Percentiles rank a stretch among this genome's conserved stretches.
Conservation (phyloP, 2,329 filamentous ascomycete genomes). For the Lachnellula hyalina region DNA sequence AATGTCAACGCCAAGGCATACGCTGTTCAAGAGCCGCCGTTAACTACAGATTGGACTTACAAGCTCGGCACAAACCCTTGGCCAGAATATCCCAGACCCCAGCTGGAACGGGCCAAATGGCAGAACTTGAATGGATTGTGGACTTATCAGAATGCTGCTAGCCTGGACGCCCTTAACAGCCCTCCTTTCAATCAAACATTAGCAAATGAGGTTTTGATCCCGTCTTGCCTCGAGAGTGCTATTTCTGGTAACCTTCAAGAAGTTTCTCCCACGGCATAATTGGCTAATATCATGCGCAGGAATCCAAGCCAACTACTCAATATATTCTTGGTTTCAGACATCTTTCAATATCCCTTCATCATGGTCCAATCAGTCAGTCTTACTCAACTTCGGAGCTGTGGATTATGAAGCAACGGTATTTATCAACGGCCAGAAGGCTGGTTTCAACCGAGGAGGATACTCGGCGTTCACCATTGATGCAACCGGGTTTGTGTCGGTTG, state of each 20-base stretch:
- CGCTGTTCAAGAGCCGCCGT: slow-evolving; percentile 35
- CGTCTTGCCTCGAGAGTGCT: slow-evolving; percentile 49
- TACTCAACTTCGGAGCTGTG: slow-evolving; percentile 46
- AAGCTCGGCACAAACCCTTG: slow-evolving; percentile 43
- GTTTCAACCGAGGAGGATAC: slow-evolving; percentile 55
- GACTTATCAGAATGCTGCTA: slow-evolving; percentile 38
- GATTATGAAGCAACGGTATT: slow-evolving; percentile 51
- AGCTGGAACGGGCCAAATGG: slow-evolving; percentile 41
- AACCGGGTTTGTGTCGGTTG: slow-evolving; percentile 35
- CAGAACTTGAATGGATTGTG: slow-evolving; percentile 45
- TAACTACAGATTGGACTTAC: slow-evolving; percentile 41
- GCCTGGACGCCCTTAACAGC: slow-evolving; percentile 33
- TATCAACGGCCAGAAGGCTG: slow-evolving; percentile 49
- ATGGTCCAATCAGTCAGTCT: slow-evolving; percentile 31
- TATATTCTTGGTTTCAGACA: slow-evolving; percentile 45
- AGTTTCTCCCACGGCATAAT: neutral
- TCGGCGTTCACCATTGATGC: slow-evolving; percentile 56
- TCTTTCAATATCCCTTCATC: slow-evolving; percentile 39
- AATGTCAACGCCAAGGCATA: slow-evolving; percentile 25
- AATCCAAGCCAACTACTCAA: slow-evolving; percentile 35
- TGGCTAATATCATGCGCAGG: slow-evolving; percentile 18
- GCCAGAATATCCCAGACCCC: slow-evolving; percentile 45
- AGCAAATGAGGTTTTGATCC: slow-evolving; percentile 42
- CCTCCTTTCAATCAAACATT: slow-evolving; percentile 42
- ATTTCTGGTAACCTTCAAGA: slow-evolving; percentile 35